Conservation (phyloP, 441 rosid species). For the Manihot esculenta region DNA sequence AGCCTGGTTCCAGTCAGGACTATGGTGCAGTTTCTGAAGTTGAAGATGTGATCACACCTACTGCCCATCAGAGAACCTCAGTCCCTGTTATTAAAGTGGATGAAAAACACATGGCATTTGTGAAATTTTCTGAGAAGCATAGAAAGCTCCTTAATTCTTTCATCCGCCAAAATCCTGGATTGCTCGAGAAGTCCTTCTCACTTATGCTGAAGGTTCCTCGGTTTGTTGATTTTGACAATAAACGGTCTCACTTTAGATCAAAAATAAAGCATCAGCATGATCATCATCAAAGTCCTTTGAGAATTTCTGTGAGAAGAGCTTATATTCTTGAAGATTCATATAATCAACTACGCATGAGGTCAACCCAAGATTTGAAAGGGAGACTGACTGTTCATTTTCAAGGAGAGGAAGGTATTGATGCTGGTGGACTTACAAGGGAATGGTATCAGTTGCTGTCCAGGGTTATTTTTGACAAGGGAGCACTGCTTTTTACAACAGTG, state of each 20-base stretch:
- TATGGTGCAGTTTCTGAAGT: slow-evolving; percentile 54
- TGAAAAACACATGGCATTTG: slow-evolving; percentile 78
- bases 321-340: slow-evolving; percentile 97
- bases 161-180: slow-evolving; percentile 86
- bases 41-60: slow-evolving; percentile 57
- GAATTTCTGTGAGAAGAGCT: slow-evolving; percentile 94
- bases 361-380: slow-evolving; percentile 84
- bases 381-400: slow-evolving; percentile 91
- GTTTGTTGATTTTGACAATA: slow-evolving; percentile 92
- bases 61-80: slow-evolving; percentile 51
- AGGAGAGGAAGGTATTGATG: slow-evolving; percentile 98
- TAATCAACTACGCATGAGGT: slow-evolving; percentile 86
- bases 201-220: slow-evolving; percentile 96
- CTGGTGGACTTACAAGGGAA: slow-evolving; percentile 98
- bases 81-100: slow-evolving; percentile 59
- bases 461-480: slow-evolving; percentile 96
- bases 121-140: slow-evolving; percentile 88
- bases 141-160: slow-evolving; percentile 88
- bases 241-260: slow-evolving; percentile 87
- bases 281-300: slow-evolving; percentile 84
- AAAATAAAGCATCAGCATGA: slow-evolving; percentile 93
- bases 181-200: slow-evolving; percentile 94
- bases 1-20: slow-evolving; percentile 64
- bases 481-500: slow-evolving; percentile 91
- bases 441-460: slow-evolving; percentile 97